phyloP scores from a whole-genome alignment of 2,329 filamentous ascomycete genomes.

The Ceratocystis ficicola region DNA sequence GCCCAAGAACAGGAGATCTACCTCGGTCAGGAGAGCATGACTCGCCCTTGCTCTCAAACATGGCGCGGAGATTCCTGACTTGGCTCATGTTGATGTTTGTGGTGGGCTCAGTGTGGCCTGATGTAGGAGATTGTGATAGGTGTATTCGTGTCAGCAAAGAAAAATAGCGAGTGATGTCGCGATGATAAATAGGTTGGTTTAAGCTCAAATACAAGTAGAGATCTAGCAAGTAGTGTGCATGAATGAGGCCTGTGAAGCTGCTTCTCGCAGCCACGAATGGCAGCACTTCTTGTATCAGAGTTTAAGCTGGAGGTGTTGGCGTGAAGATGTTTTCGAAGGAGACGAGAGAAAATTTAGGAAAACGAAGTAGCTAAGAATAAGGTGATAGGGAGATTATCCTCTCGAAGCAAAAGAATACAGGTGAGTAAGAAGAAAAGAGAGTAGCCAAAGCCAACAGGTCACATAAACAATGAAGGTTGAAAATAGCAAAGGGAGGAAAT shows the following conservation, averaged over 20 bases:
- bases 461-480: not conserved
- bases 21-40: constrained; percentile 50
- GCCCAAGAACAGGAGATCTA: constrained; percentile 47
- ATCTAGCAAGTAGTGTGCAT: not conserved
- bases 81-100: constrained; percentile 45
- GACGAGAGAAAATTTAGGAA: not conserved
- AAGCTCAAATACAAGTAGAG: not conserved
- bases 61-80: constrained; percentile 64
- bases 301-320: not conserved
- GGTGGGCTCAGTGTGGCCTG: not conserved
- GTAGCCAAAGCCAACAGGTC: not conserved
- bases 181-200: not conserved
- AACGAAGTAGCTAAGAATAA: not conserved
- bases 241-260: not conserved
- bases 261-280: constrained; percentile 3
- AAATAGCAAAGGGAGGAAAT: constrained; percentile 12
- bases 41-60: constrained; percentile 62
- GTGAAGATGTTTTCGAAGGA: not conserved
- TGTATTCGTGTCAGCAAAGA: not conserved
- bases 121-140: not conserved
- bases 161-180: not conserved
- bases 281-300: not conserved
- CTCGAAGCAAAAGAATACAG: not conserved
- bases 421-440: not conserved
- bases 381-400: not conserved